Evolutionary conservation across 768 basidiomycete species (phyloP), one percentile per base, ranked within the genome.

Genomic region (Lentinula raphanica): DNA sequence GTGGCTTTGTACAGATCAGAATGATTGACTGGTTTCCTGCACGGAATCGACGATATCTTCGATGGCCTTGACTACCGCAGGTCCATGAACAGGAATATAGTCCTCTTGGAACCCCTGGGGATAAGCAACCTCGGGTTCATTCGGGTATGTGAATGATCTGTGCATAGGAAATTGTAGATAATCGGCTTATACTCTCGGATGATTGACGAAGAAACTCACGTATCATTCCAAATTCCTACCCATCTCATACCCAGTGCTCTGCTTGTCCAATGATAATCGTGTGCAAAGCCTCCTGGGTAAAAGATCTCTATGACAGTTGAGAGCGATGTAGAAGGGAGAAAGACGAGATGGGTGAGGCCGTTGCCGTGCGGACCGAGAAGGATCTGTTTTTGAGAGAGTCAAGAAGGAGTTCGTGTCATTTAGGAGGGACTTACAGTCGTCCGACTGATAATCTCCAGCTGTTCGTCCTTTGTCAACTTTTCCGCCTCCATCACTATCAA

Each of bases 251-350:
- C 90, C 11, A 94, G 70, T 0, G 89, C 84, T 32, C 81, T 71
- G 4, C 86, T 62, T 0, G 92, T 93, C 85, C 90, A 94, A 65
- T 92, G 84, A 67, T 94, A 94, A 65, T 94, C 92, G 64, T 88
- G 86, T 27, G 92, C 86, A 67, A 91, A 94, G 0, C 91, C 92
- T 2, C 70, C 76, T 0, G 90, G 91, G 66, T 79, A 88, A 72
- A 94, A 91, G 13, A 94, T 82, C 71, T 94, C 92, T 62, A 94
- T 88, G 19, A 94, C 90, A 5, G 90, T 85, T 5, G 89, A 85
- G n/a, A 84, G 70, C 0, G 82, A 82, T 3, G 85, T 88, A 1
- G 81, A 80, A 21, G 87, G 83, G 90, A 94, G 92, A 75, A 88
- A 84, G 42, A 94, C 79, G n/a, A 94, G 77, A 65, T 92, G 90